These are phyloP conservation scores for Pestalotiopsis sp. DNA, from an alignment of 2,329 filamentous ascomycete species.

Conservation along the genomic window DNA sequence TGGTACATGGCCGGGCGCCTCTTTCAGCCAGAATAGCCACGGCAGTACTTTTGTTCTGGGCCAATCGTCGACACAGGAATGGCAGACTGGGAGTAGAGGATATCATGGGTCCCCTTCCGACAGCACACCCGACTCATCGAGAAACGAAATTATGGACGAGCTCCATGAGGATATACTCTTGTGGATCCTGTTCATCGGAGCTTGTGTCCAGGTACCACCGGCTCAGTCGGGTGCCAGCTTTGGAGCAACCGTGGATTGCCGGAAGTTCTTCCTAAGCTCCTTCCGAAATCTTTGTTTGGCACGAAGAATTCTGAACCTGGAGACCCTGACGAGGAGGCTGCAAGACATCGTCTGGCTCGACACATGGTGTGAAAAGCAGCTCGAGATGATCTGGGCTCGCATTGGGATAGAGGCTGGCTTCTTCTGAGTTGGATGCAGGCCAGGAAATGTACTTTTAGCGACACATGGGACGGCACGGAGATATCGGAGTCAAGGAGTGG, in stretches of 20 bases:
- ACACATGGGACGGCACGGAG: neutral
- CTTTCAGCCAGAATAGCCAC: neutral
- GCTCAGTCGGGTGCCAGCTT: slow-evolving; percentile 18
- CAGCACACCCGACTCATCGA: neutral
- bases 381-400: slow-evolving; percentile 27
- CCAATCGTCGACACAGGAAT: neutral
- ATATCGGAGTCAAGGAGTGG: neutral
- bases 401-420: slow-evolving; percentile 3
- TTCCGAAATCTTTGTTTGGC: slow-evolving; percentile 28
- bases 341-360: slow-evolving; percentile 31
- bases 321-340: slow-evolving; percentile 24
- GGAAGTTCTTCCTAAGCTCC: slow-evolving; percentile 31
- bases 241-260: slow-evolving; percentile 24
- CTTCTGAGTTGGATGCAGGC: neutral
- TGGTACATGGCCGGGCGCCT: neutral
- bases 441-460: neutral
- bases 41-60: slow-evolving; percentile 13
- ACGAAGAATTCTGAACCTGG: slow-evolving; percentile 27
- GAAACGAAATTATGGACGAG: slow-evolving; percentile 18
- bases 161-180: slow-evolving; percentile 31
- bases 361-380: slow-evolving; percentile 33
- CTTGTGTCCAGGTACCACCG: slow-evolving; percentile 30
- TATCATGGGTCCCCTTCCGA: slow-evolving; percentile 14
- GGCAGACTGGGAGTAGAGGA: neutral
- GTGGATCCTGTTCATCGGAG: slow-evolving; percentile 34